Conservation (phyloP, 805 yeast species). For the Limtongia smithiae region DNA sequence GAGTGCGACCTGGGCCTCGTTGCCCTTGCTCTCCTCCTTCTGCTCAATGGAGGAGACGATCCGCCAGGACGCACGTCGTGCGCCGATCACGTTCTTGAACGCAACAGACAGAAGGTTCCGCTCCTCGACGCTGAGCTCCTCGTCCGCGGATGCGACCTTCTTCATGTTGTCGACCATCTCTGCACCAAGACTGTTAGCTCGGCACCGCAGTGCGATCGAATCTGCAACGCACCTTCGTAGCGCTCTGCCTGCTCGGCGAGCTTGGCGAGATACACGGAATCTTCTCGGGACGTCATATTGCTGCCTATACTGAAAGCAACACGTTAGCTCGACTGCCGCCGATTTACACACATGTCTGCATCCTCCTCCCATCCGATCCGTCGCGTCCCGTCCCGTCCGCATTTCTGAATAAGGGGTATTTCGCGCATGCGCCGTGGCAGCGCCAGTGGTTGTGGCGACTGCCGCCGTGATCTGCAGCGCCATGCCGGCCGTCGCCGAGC, state of each 20-base stretch:
- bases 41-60: conserved; percentile 97
- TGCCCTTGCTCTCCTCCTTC: conserved; percentile 95
- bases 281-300: conserved; percentile 48
- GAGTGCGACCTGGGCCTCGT: conserved; percentile 80
- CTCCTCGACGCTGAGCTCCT: conserved; percentile 95
- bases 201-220: no score
- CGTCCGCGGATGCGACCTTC: conserved; percentile 92
- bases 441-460: no score
- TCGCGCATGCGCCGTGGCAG: no score
- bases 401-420: not conserved
- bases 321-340: not conserved
- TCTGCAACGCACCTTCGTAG: conserved; percentile 97
- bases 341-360: no score
- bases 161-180: conserved; percentile 86
- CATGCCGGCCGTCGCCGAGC: no score
- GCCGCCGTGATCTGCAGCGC: no score
- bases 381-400: not conserved
- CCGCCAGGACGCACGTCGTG: conserved; percentile 99
- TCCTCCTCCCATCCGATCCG: no score
- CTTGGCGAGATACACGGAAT: conserved; percentile 93
- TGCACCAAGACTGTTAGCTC: no score
- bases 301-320: conserved; percentile 1
- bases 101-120: conserved; percentile 96
- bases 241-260: conserved; percentile 99
- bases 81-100: conserved; percentile 97